Percentiles rank a stretch among this genome's conserved stretches.
Evolutionary conservation across 2,329 filamentous ascomycete genomes (phyloP).

Genomic region (Bimuria novae-zelandiae): DNA sequence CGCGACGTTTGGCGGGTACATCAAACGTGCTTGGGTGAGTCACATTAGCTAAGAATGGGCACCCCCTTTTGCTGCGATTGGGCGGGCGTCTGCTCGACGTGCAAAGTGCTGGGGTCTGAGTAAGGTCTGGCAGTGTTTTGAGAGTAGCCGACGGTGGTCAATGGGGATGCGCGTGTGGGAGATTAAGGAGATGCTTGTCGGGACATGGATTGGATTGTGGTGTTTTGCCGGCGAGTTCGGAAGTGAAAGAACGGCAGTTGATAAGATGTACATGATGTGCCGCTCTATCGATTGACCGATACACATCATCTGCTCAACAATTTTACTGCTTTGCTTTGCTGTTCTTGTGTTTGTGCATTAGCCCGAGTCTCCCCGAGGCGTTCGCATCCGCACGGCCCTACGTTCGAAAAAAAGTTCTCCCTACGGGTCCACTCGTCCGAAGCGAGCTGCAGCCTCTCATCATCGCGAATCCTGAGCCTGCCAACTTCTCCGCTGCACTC

Average conservation of each 20-base stretch:
- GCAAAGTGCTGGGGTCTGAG: conserved; percentile 1
- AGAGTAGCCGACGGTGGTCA: conserved; percentile 10
- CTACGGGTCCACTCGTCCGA: conserved; percentile 16
- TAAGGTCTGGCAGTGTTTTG: background rate
- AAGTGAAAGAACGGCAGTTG: background rate
- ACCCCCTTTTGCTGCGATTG: conserved; percentile 28
- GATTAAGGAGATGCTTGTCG: conserved; percentile 26
- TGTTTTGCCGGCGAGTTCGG: conserved; percentile 11
- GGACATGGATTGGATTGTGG: conserved; percentile 1
- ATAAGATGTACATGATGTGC: background rate
- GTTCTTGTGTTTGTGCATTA: conserved; percentile 9
- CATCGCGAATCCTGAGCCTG: conserved; percentile 21
- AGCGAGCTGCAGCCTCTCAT: conserved; percentile 25
- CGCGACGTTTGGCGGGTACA: conserved; percentile 17
- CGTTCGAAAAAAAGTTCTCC: conserved; percentile 23
- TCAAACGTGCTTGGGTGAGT: conserved; percentile 20
- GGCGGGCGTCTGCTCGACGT: conserved; percentile 15
- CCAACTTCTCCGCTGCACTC: conserved; percentile 23
- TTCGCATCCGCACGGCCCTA: background rate
- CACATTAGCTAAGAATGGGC: conserved; percentile 12
- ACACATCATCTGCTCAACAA: background rate
- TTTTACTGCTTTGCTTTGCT: background rate
- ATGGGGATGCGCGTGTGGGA: conserved; percentile 30
- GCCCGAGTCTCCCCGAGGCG: conserved; percentile 11
- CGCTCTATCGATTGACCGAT: conserved; percentile 9